Evolutionary conservation across 1,284 basidiomycete species (phyloP), one percentile per base, ranked within the genome.

Genomic region (Ustilago tritici): DNA sequence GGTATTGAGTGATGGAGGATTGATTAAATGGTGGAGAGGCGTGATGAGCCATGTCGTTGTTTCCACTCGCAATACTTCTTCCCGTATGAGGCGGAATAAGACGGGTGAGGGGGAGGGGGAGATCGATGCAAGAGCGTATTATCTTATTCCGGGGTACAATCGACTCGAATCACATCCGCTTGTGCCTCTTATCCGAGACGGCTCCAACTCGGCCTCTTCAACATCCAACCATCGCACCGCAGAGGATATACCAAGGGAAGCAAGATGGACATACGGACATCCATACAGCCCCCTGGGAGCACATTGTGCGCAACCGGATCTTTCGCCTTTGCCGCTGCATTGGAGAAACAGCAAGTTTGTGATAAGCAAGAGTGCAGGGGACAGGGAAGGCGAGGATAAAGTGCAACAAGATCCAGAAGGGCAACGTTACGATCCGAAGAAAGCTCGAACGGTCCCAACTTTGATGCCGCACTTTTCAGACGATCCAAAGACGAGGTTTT

Each of bases 21-120:
- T 99, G 1, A 95, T 95, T 85, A 91, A 89, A 56, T 99, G 96
- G 96, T 99, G 96, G 96, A 92, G 92, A 84, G 56, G 60, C 5
- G 77, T 82, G 10, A 75, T 85, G 56, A 78, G 71, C 43, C 62
- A 83, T 31, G 78, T 76, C 10, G 47, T 78, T 41, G 70, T 65
- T 3, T 55, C 55, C 35, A 59, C 71, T 2, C 59, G 61, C 14
- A 34, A 65, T 47, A 17, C 12, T 4, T 4, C n/a, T 7, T 66
- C 70, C 15, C 60, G 60, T 3, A 35, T 62, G 1, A 70, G 8
- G 28, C 55, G 12, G 19, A 17, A 34, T 34, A 40, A 35, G 31
- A 12, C 19, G 38, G 35, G 17, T 38, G 36, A n/a, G 7, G 34
- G 17, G 31, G 28, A 47, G 14, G 32, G 31, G 12, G 46, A 49